Evolutionary conservation across 2,329 filamentous ascomycete species (phyloP).

Genomic region (Hymenoscyphus occultus): DNA sequence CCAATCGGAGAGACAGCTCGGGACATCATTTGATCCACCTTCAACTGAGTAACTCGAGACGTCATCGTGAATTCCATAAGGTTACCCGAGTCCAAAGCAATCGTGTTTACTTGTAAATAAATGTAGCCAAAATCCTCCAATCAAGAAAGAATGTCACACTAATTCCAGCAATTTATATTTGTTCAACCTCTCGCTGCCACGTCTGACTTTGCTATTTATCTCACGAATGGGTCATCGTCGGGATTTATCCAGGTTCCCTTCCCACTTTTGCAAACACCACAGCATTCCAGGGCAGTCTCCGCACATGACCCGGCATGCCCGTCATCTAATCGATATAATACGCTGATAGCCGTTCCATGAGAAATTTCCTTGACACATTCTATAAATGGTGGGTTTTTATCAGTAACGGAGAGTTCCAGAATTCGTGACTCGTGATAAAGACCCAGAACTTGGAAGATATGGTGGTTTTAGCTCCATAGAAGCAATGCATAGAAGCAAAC

Average conservation of each 20-base stretch:
- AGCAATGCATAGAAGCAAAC: conserved; percentile 1
- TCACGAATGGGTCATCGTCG: background rate
- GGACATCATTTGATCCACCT: background rate
- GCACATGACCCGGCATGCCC: background rate
- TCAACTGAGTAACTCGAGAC: background rate
- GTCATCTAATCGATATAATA: background rate
- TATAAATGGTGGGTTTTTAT: background rate
- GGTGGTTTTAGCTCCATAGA: background rate
- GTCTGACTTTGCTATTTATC: background rate
- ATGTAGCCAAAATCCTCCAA: background rate
- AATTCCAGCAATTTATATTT: background rate
- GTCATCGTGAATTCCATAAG: background rate
- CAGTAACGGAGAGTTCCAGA: background rate
- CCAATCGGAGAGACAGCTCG: background rate
- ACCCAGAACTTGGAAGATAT: background rate
- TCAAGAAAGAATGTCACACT: background rate
- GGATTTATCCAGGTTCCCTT: background rate
- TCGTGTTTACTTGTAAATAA: background rate
- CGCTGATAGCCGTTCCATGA: background rate
- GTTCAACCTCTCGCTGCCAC: background rate
- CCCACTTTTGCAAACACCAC: background rate
- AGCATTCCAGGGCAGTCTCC: background rate
- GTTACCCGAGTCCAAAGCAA: background rate
- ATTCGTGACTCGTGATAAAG: conserved; percentile 5
- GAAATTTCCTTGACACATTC: background rate